Conservation (phyloP, 2,329 filamentous ascomycete genomes). For the Shiraia bambusicola region DNA sequence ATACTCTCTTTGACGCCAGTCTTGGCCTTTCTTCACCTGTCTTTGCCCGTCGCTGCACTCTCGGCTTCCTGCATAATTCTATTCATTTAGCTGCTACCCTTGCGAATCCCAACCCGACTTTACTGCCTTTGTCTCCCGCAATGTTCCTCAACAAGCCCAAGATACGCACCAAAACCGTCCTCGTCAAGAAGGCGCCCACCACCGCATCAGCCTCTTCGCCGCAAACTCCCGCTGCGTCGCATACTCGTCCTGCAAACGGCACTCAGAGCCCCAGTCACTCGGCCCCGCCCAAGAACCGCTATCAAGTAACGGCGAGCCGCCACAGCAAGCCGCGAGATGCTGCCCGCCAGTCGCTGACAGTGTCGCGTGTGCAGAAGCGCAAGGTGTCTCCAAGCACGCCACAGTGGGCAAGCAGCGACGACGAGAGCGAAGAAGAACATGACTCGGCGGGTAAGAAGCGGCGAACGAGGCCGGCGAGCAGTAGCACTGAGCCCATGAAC, state of each 20-base stretch:
- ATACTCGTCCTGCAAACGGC: conserved; percentile 9
- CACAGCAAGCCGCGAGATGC: conserved; percentile 19
- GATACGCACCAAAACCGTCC: conserved; percentile 37
- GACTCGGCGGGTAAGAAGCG: conserved; percentile 28
- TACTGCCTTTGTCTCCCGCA: conserved; percentile 3
- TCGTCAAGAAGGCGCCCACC: conserved; percentile 29
- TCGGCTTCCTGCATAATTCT: conserved; percentile 2
- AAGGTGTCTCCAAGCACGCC: conserved; percentile 38
- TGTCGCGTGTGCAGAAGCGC: conserved; percentile 35
- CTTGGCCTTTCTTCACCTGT: too few species aligned
- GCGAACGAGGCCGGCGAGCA: conserved; percentile 41
- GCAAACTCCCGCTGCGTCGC: conserved; percentile 7
- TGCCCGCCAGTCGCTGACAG: conserved; percentile 29
- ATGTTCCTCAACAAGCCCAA: conserved; percentile 40
- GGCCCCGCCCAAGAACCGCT: conserved; percentile 29
- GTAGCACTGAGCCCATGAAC: conserved; percentile 39
- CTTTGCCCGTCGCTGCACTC: conserved; percentile 7
- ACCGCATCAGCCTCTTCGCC: conserved; percentile 14
- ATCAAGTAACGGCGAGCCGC: conserved; percentile 22
- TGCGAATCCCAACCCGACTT: neutral
- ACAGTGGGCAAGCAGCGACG: conserved; percentile 38
- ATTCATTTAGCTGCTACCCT: conserved; percentile 4
- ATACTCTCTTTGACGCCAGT: conserved; percentile 17
- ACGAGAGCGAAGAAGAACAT: conserved; percentile 32
- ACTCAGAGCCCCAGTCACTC: conserved; percentile 16